Percentiles rank a stretch among this genome's conserved stretches.
These are phyloP conservation scores for Wickerhamiella bombiphila DNA, from an alignment of 805 yeast genomes.

Conservation along the genomic window DNA sequence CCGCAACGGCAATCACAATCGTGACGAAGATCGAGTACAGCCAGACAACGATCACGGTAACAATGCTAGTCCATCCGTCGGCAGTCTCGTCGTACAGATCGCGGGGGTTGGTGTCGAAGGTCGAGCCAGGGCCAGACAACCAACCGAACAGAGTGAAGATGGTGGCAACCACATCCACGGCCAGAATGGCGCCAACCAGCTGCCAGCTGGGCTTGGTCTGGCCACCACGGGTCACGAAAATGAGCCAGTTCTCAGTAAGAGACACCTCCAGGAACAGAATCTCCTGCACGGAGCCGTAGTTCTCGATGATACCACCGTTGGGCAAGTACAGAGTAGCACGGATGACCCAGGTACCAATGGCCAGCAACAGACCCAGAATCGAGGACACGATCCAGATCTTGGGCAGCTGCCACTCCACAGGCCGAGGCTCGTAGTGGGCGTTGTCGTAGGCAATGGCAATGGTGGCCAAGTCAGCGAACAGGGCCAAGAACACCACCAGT, in stretches of 20 bases:
- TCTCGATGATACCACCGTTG: constrained; percentile 69
- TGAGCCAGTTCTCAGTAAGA: constrained; percentile 93
- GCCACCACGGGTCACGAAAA: constrained; percentile 95
- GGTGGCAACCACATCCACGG: constrained; percentile 83
- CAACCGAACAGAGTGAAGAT: constrained; percentile 88
- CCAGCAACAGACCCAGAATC: constrained; percentile 70
- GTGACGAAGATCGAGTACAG: constrained; percentile 90
- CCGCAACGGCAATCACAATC: constrained; percentile 91
- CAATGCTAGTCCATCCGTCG: constrained; percentile 92
- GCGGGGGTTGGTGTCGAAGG: constrained; percentile 21
- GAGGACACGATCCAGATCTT: constrained; percentile 96
- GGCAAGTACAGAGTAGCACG: constrained; percentile 85
- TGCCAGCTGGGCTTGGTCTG: constrained; percentile 99
- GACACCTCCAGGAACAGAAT: constrained; percentile 86
- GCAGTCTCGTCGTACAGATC: constrained; percentile 34
- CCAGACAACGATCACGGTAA: constrained; percentile 86
- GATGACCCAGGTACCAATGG: constrained; percentile 88
- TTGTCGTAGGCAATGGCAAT: constrained; percentile 94
- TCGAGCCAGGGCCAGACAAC: constrained; percentile 36
- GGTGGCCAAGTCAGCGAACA: constrained; percentile 95
- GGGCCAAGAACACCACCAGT: constrained; percentile 88
- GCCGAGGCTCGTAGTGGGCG: constrained; percentile 86
- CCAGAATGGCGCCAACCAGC: constrained; percentile 83
- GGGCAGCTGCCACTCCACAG: constrained; percentile 94
- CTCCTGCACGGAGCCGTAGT: constrained; percentile 92